Percentiles rank a stretch among this genome's conserved stretches.
These are phyloP conservation scores for Ascochyta fabae DNA, from an alignment of 2,329 filamentous ascomycete species.

Conservation along the genomic window DNA sequence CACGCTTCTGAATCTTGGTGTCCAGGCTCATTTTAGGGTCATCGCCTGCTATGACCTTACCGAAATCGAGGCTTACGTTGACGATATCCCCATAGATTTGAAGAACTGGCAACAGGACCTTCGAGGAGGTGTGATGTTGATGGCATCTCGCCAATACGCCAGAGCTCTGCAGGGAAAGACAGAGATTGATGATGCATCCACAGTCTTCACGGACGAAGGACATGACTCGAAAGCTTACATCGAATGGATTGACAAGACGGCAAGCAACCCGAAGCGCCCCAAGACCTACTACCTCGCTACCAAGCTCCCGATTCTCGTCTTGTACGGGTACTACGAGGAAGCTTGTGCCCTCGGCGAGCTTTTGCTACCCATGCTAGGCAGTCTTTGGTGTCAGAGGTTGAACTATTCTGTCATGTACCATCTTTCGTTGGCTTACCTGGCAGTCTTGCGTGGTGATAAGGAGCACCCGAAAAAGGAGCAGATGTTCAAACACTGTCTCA, in stretches of 20 bases:
- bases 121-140: slow-evolving; percentile 72
- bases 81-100: slow-evolving; percentile 75
- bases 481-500: slow-evolving; percentile 60
- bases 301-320: slow-evolving; percentile 50
- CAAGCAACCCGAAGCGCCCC: slow-evolving; percentile 67
- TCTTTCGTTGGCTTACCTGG: slow-evolving; percentile 51
- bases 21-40: slow-evolving; percentile 70
- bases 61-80: slow-evolving; percentile 74
- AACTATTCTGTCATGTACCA: slow-evolving; percentile 54
- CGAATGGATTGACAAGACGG: slow-evolving; percentile 55
- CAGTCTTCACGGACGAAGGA: slow-evolving; percentile 71
- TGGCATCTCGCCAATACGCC: slow-evolving; percentile 69
- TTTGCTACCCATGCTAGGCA: slow-evolving; percentile 50
- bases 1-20: slow-evolving; percentile 73
- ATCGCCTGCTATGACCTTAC: slow-evolving; percentile 72
- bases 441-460: slow-evolving; percentile 48
- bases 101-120: slow-evolving; percentile 74
- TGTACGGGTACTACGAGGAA: slow-evolving; percentile 53
- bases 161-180: slow-evolving; percentile 80
- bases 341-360: slow-evolving; percentile 52
- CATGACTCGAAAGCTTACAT: slow-evolving; percentile 67
- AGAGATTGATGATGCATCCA: slow-evolving; percentile 54
- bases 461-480: slow-evolving; percentile 50
- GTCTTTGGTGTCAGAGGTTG: slow-evolving; percentile 53
- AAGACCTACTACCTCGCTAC: slow-evolving; percentile 71